These are phyloP conservation scores for Sporothrix mexicana DNA, from an alignment of 2,329 filamentous ascomycete species.

Conservation along the genomic window DNA sequence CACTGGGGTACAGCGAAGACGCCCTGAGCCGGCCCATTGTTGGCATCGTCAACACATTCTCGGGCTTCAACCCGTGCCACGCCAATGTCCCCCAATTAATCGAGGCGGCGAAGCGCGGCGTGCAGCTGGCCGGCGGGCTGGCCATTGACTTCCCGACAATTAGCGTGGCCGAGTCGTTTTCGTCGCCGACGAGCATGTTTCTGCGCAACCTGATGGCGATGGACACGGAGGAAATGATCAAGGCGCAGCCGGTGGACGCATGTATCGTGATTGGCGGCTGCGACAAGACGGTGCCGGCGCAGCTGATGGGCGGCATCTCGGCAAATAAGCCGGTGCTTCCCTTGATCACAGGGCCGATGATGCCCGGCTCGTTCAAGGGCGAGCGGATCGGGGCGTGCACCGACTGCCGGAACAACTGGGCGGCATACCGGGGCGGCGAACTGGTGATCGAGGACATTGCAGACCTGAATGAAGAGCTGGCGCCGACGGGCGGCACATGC, in stretches of 20 bases:
- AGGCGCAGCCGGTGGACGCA: constrained; percentile 72
- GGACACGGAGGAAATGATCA: constrained; percentile 81
- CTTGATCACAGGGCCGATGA: constrained; percentile 73
- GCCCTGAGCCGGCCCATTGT: constrained; percentile 72
- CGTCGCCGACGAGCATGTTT: constrained; percentile 76
- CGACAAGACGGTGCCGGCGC: constrained; percentile 75
- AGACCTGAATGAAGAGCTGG: constrained; percentile 73
- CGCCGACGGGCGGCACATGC: constrained; percentile 78
- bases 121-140: constrained; percentile 69
- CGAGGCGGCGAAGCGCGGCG: constrained; percentile 71
- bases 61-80: constrained; percentile 76
- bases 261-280: constrained; percentile 73
- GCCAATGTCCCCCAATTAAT: constrained; percentile 74
- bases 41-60: constrained; percentile 77
- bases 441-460: constrained; percentile 75
- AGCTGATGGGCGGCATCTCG: constrained; percentile 76
- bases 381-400: constrained; percentile 73
- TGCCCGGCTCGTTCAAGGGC: constrained; percentile 71
- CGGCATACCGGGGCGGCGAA: constrained; percentile 66
- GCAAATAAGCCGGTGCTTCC: constrained; percentile 74
- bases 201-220: constrained; percentile 77
- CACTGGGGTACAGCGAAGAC: constrained; percentile 74
- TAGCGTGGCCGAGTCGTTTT: constrained; percentile 72
- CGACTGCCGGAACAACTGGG: constrained; percentile 77
- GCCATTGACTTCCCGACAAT: constrained; percentile 78